Conservation (phyloP, 2,329 filamentous ascomycete species). For the Fusarium sp. region DNA sequence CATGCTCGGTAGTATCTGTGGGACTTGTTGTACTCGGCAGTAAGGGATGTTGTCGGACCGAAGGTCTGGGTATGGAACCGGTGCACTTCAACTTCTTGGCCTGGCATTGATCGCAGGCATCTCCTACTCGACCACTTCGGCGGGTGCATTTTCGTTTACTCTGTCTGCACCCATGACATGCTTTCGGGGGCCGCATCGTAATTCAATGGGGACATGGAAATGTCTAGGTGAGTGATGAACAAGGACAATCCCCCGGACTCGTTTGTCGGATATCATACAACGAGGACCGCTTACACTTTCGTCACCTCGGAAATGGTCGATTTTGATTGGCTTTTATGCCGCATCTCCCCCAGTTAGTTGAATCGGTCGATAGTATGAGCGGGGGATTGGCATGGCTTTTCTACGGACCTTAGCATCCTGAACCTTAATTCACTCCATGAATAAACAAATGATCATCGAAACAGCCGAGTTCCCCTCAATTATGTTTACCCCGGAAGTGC, state of each 20-base stretch:
- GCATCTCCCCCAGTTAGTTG: neutral
- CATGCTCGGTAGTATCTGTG: conserved; percentile 5
- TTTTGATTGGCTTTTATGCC: neutral
- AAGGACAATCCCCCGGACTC: no score
- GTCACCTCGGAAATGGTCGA: neutral
- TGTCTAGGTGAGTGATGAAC: neutral
- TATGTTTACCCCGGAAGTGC: no score
- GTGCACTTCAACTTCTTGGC: neutral
- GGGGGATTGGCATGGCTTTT: no score
- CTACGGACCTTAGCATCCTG: no score
- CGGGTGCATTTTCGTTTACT: conserved; percentile 32
- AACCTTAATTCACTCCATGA: no score
- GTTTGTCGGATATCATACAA: no score
- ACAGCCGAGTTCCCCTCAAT: no score
- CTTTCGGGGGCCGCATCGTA: conserved; percentile 26
- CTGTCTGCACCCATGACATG: conserved; percentile 29
- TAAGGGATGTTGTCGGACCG: neutral
- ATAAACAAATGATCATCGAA: no score
- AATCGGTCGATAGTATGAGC: no score
- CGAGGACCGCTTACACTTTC: neutral
- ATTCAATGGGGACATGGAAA: neutral
- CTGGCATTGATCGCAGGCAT: conserved; percentile 19
- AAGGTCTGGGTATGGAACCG: neutral
- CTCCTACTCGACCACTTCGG: neutral
- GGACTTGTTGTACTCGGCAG: neutral